phyloP scores from a whole-genome alignment of 257 asterid genomes.

The Nicotiana obtusifolia region DNA sequence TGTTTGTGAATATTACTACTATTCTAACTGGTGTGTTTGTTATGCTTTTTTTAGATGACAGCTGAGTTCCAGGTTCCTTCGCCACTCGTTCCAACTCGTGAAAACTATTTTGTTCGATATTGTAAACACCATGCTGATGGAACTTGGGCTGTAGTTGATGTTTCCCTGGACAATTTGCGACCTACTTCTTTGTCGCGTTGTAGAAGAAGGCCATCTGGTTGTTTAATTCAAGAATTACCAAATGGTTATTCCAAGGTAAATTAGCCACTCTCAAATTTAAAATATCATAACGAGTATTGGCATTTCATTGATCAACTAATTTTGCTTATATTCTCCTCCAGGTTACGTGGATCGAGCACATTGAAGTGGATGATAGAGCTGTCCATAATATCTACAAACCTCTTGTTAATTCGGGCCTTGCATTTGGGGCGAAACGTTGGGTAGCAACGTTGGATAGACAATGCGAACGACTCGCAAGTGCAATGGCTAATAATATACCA shows the following conservation, averaged over 20 bases:
- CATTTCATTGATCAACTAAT: not conserved
- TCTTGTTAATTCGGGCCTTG: constrained; percentile 57
- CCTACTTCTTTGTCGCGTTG: constrained; percentile 48
- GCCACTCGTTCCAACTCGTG: constrained; percentile 71
- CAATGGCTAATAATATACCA: constrained; percentile 59
- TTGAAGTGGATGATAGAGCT: constrained; percentile 62
- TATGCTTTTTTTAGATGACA: constrained; percentile 41
- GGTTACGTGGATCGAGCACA: constrained; percentile 80
- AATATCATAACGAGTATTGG: not conserved
- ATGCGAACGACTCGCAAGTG: constrained; percentile 67
- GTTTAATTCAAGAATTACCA: constrained; percentile 70
- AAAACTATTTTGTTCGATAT: constrained; percentile 63
- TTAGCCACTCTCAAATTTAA: not conserved
- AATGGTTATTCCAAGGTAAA: constrained; percentile 77
- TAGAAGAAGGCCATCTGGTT: constrained; percentile 74
- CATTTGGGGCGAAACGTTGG: constrained; percentile 77
- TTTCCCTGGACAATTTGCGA: constrained; percentile 58
- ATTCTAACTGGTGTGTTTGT: not conserved
- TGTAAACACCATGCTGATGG: constrained; percentile 76
- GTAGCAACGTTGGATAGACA: constrained; percentile 67
- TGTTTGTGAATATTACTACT: no score
- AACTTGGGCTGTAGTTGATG: constrained; percentile 76
- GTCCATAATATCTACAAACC: constrained; percentile 58
- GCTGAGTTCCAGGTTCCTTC: constrained; percentile 86
- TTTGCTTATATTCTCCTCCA: not conserved